phyloP scores from a whole-genome alignment of 1,284 basidiomycete genomes.

The Heimioporus retisporus region DNA sequence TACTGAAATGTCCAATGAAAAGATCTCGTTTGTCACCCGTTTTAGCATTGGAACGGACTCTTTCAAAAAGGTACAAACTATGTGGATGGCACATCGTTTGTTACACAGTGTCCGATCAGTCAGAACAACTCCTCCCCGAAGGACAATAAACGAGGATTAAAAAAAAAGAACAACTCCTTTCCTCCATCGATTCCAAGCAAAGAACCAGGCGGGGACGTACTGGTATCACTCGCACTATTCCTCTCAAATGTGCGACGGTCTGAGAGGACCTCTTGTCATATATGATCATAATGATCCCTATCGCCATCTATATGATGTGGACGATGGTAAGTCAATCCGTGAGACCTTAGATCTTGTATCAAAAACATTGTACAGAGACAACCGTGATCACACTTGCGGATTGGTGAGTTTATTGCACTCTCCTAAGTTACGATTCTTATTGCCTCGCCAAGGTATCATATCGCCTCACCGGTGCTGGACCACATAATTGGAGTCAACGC shows the following conservation, averaged over 20 bases:
- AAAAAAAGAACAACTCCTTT: too few species aligned
- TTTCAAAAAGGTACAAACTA: constrained; percentile 41
- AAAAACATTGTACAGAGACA: constrained; percentile 26
- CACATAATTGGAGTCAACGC: constrained; percentile 18
- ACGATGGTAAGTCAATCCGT: constrained; percentile 40
- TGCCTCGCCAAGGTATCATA: constrained; percentile 27
- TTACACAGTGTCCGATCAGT: constrained; percentile 47
- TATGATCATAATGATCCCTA: constrained; percentile 51
- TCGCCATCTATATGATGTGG: constrained; percentile 47
- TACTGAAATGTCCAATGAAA: not conserved
- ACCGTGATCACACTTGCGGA: constrained; percentile 45
- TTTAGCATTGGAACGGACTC: constrained; percentile 13
- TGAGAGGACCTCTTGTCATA: constrained; percentile 54
- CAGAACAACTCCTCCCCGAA: constrained; percentile 25
- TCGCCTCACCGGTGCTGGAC: not conserved
- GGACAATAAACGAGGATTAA: too few species aligned
- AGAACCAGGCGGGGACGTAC: constrained; percentile 40
- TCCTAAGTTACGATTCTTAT: not conserved
- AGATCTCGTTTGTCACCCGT: not conserved
- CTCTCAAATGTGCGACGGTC: constrained; percentile 56
- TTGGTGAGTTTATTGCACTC: not conserved
- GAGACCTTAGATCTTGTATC: not conserved
- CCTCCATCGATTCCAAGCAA: constrained; percentile 29
- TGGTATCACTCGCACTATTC: constrained; percentile 47
- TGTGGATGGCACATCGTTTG: constrained; percentile 42